Conservation (phyloP, 768 basidiomycete species). For the Amanita pseudoporphyria region DNA sequence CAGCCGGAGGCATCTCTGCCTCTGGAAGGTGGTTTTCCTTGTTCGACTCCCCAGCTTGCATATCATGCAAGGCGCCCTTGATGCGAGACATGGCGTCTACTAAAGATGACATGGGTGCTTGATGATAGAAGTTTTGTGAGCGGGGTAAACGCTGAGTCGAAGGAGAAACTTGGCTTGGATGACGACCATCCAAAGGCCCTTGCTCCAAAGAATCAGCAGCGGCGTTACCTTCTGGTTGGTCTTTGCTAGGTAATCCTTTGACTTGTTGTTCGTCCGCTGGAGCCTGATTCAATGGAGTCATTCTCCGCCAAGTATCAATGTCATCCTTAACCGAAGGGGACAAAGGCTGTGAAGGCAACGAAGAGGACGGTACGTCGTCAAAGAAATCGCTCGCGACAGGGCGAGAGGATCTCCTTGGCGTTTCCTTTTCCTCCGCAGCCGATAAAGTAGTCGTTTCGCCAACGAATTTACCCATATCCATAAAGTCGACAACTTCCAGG, state of each 20-base stretch:
- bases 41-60: constrained; percentile 39
- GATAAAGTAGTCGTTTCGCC: constrained; percentile 20
- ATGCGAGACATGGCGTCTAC: constrained; percentile 82
- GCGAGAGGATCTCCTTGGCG: constrained; percentile 24
- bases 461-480: constrained; percentile 64
- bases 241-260: neutral
- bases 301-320: constrained; percentile 26
- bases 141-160: constrained; percentile 27
- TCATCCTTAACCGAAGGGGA: constrained; percentile 20
- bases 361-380: constrained; percentile 30
- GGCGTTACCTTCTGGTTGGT: neutral
- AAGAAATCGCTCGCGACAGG: constrained; percentile 69
- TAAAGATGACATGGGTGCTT: constrained; percentile 59
- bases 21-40: constrained; percentile 21
- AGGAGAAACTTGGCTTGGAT: constrained; percentile 13
- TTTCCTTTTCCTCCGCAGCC: constrained; percentile 8
- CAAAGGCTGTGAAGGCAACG: constrained; percentile 6
- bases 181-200: neutral
- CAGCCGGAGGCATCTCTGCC: constrained; percentile 15
- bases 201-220: neutral
- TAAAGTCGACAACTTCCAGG: constrained; percentile 75
- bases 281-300: constrained; percentile 1
- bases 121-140: constrained; percentile 33
- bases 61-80: constrained; percentile 66
- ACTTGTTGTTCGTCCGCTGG: neutral